Evolutionary conservation across 768 basidiomycete species (phyloP), one percentile per base, ranked within the genome.

Genomic region (Cystofilobasidium bisporidii): DNA sequence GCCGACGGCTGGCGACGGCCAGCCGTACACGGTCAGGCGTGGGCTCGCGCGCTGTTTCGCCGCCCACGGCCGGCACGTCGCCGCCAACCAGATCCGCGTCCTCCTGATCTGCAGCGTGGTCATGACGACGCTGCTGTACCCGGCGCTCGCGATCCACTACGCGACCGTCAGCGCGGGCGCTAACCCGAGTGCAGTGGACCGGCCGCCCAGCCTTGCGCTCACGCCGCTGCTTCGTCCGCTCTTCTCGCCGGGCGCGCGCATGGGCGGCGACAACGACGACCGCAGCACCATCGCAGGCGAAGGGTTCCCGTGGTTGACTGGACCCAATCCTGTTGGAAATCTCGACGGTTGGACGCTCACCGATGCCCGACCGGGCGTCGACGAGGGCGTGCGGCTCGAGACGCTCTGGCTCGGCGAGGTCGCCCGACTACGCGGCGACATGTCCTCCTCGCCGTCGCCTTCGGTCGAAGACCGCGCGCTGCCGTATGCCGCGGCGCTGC

Each of bases 121-220:
- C 71, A 91, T 92, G 74, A 87, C 89, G 64, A 87, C 87, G 22
- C 83, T 93, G 64, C 88, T 91, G 74, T 91, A 90, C 72, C 91
- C 91, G n/a, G 91, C 91, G 24, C 82, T 93, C 61, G 84, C 88
- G 60, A 82, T 88, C 66, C 91, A 91, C 75, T 63, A 63, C 55
- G 36, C 61, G 33, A 68, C 66, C 33, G 53, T 68, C 40, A 56
- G 53, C 53, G 53, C 28, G 17, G 12, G 28, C 4, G 61, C 61
- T 26, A 63, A 56, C 45, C 61, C 61, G 20, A 33, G 38, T 61
- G 60, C 66, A 28, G 1, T 85, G 88, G 0, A 65, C 45, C 45
- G 43, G 36, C 65, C 65, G 58, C 14, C 41, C 43, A 38, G 83
- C 83, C 67, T 61, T 81, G 81, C 72, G 84, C 81, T 69, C 22